phyloP scores from a whole-genome alignment of 2,329 filamentous ascomycete genomes.

The Ustilaginoidea virens region DNA sequence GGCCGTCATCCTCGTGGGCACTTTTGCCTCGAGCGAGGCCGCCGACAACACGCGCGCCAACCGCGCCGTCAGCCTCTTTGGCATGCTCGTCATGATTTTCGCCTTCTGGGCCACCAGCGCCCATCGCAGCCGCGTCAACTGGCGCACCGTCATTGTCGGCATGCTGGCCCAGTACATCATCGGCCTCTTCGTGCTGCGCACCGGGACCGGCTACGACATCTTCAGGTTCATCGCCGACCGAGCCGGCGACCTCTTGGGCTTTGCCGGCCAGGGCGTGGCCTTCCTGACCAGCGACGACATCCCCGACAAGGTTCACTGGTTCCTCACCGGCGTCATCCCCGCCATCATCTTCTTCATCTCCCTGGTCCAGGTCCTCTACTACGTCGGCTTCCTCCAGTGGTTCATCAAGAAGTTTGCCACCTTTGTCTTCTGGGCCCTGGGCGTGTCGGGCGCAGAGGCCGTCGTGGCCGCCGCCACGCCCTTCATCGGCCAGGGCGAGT shows the following conservation, averaged over 20 bases:
- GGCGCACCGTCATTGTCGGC: conserved; percentile 74
- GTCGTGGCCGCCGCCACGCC: conserved; percentile 85
- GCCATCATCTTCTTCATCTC: conserved; percentile 94
- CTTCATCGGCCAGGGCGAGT: conserved; percentile 90
- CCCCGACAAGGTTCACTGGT: conserved; percentile 36
- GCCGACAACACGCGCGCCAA: conserved; percentile 65
- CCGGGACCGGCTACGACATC: conserved; percentile 69
- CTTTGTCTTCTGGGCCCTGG: conserved; percentile 84
- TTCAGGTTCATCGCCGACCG: conserved; percentile 76
- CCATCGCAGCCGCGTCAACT: conserved; percentile 47
- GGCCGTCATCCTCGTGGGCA: conserved; percentile 59
- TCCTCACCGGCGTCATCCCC: conserved; percentile 67
- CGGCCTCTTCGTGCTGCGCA: conserved; percentile 76
- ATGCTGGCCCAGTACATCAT: conserved; percentile 83
- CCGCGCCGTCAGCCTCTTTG: conserved; percentile 68
- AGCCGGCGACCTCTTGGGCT: conserved; percentile 59
- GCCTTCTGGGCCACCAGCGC: conserved; percentile 56
- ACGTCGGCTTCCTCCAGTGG: conserved; percentile 74
- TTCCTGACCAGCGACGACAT: conserved; percentile 45
- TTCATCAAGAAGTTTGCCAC: conserved; percentile 74
- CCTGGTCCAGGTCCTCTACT: conserved; percentile 75
- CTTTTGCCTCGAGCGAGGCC: conserved; percentile 57
- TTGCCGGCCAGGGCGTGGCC: conserved; percentile 53
- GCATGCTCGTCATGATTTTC: conserved; percentile 55
- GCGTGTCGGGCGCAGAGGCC: conserved; percentile 82